Evolutionary conservation across 805 yeast species (phyloP).

Genomic region (Teunomyces tritomae): DNA sequence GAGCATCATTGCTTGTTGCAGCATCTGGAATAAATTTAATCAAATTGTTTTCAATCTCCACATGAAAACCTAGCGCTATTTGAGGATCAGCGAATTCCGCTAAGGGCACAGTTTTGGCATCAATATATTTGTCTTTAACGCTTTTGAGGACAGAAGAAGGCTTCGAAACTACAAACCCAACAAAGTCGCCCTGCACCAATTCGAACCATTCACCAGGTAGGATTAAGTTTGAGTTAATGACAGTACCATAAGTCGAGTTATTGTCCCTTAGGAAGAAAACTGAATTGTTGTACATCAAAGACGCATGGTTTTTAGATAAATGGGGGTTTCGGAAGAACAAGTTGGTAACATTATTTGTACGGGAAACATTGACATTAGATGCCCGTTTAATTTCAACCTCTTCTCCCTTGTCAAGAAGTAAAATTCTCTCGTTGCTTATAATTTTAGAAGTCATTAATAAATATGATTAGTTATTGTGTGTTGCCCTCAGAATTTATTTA

Average conservation of each 20-base stretch:
- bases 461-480: neutral
- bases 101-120: slow-evolving; percentile 19
- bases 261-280: slow-evolving; percentile 26
- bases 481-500: neutral
- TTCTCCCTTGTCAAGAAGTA: slow-evolving; percentile 13
- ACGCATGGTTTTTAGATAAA: slow-evolving; percentile 39
- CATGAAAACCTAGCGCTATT: slow-evolving; percentile 19
- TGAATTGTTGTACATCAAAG: slow-evolving; percentile 16
- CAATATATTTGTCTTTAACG: slow-evolving; percentile 8
- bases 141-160: slow-evolving; percentile 23
- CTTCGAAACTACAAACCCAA: slow-evolving; percentile 35
- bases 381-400: slow-evolving; percentile 26
- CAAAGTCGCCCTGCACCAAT: slow-evolving; percentile 22
- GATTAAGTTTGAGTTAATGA: slow-evolving; percentile 26
- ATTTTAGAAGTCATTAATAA: slow-evolving; percentile 2
- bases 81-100: slow-evolving; percentile 19
- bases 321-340: slow-evolving; percentile 33
- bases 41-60: slow-evolving; percentile 11
- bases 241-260: slow-evolving; percentile 40
- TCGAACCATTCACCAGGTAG: slow-evolving; percentile 15
- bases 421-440: slow-evolving; percentile 8
- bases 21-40: slow-evolving; percentile 16
- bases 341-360: slow-evolving; percentile 27
- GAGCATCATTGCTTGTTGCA: slow-evolving; percentile 5
- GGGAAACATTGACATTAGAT: slow-evolving; percentile 24